Evolutionary conservation across 768 basidiomycete species (phyloP).

Genomic region (Austroboletus festivus): DNA sequence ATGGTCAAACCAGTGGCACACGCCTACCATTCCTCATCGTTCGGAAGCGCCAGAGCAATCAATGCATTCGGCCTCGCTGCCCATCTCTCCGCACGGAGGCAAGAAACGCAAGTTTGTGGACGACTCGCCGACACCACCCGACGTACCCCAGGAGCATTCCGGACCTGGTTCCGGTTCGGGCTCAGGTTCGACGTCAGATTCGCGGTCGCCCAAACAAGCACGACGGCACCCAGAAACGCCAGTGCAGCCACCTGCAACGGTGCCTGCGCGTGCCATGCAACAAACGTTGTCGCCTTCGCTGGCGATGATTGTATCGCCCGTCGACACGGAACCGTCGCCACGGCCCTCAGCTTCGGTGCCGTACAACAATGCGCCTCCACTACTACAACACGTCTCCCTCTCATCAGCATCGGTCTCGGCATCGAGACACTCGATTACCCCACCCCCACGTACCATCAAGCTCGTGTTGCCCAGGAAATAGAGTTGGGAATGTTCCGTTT

Average conservation of each 20-base stretch:
- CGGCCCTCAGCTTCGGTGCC: slow-evolving; percentile 29
- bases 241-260: slow-evolving; percentile 23
- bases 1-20: slow-evolving; percentile 34
- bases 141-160: slow-evolving; percentile 8
- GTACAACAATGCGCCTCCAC: slow-evolving; percentile 12
- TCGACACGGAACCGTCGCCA: slow-evolving; percentile 33
- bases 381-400: slow-evolving; percentile 1
- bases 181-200: slow-evolving; percentile 12
- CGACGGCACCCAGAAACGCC: slow-evolving; percentile 35
- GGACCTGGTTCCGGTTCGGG: slow-evolving; percentile 12
- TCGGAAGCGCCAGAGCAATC: slow-evolving; percentile 27
- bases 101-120: slow-evolving; percentile 36
- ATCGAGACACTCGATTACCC: slow-evolving; percentile 24
- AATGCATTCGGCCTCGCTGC: slow-evolving; percentile 9
- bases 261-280: slow-evolving; percentile 31
- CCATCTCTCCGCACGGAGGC: slow-evolving; percentile 29
- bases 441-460: slow-evolving; percentile 30
- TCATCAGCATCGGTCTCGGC: neutral
- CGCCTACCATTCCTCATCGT: slow-evolving; percentile 13
- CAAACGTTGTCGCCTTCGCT: slow-evolving; percentile 34
- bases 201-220: slow-evolving; percentile 33
- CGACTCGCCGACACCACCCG: slow-evolving; percentile 29
- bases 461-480: slow-evolving; percentile 32
- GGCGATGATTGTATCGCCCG: slow-evolving; percentile 35
- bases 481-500: neutral